phyloP scores from a whole-genome alignment of 495 filamentous ascomycete genomes.

The Hypoxylon intermedium region DNA sequence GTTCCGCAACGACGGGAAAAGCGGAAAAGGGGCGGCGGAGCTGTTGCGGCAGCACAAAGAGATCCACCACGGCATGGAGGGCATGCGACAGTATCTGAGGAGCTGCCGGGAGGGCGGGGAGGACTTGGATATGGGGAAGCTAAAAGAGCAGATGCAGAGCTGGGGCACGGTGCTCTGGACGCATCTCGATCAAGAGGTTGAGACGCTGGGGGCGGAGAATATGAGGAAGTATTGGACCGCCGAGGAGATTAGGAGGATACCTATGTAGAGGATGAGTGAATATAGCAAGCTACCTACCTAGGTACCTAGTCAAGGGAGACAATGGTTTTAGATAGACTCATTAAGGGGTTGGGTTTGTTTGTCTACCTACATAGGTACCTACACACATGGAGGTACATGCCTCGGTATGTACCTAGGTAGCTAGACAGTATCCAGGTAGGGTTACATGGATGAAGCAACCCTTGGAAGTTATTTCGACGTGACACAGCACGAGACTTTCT shows the following conservation, averaged over 20 bases:
- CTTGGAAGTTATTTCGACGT: not conserved
- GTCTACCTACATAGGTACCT: too few relatives aligned
- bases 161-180: constrained; percentile 72
- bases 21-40: constrained; percentile 59
- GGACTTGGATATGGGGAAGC: constrained; percentile 70
- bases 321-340: not conserved
- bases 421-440: not conserved
- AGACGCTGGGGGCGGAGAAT: constrained; percentile 75
- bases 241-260: constrained; percentile 76
- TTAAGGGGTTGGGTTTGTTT: not conserved
- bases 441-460: not conserved
- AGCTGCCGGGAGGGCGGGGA: constrained; percentile 67
- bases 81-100: constrained; percentile 71
- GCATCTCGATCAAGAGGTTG: constrained; percentile 78
- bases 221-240: constrained; percentile 85
- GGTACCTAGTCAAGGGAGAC: too few relatives aligned
- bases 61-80: constrained; percentile 83
- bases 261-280: constrained; percentile 59
- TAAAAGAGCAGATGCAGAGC: constrained; percentile 71
- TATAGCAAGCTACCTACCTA: not conserved
- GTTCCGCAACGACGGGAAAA: constrained; percentile 57
- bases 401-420: too few relatives aligned
- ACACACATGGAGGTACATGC: too few relatives aligned
- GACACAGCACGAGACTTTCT: not conserved
- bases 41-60: constrained; percentile 78